Evolutionary conservation across 2,329 filamentous ascomycete species (phyloP).

Genomic region (Aspergillus calidoustus): DNA sequence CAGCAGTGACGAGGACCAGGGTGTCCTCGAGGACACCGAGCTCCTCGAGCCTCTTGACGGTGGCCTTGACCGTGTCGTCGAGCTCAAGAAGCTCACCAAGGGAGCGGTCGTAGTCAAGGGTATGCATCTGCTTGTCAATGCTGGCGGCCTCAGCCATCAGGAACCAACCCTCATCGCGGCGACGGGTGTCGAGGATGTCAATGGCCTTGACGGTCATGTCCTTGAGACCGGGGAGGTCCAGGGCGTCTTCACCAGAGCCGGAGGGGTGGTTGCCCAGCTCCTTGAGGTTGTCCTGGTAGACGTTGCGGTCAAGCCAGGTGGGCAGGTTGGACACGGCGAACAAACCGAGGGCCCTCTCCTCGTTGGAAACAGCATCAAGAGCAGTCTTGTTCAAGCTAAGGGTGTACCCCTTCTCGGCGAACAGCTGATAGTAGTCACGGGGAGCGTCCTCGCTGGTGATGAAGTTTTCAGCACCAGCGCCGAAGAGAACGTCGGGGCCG

Average conservation of each 20-base stretch:
- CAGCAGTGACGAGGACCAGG: slow-evolving; percentile 79
- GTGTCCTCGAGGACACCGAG: slow-evolving; percentile 74
- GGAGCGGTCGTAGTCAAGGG: slow-evolving; percentile 81
- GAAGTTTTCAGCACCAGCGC: slow-evolving; percentile 83
- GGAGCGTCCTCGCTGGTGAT: slow-evolving; percentile 61
- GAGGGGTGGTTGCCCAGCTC: slow-evolving; percentile 70
- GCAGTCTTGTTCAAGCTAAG: slow-evolving; percentile 76
- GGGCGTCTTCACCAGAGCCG: slow-evolving; percentile 66
- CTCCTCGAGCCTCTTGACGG: slow-evolving; percentile 69
- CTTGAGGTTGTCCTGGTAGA: slow-evolving; percentile 73
- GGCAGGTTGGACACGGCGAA: slow-evolving; percentile 77
- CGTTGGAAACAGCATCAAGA: slow-evolving; percentile 61
- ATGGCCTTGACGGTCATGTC: slow-evolving; percentile 90
- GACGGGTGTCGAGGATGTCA: slow-evolving; percentile 71
- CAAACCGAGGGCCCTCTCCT: slow-evolving; percentile 72
- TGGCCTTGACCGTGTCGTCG: slow-evolving; percentile 79
- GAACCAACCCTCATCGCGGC: slow-evolving; percentile 76
- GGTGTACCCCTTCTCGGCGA: slow-evolving; percentile 72
- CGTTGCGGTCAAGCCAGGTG: slow-evolving; percentile 84
- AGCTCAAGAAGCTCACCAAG: slow-evolving; percentile 84
- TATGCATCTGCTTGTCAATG: slow-evolving; percentile 90
- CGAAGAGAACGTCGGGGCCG: slow-evolving; percentile 81
- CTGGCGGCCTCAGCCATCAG: slow-evolving; percentile 85
- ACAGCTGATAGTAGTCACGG: slow-evolving; percentile 69
- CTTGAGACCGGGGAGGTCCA: slow-evolving; percentile 80